Evolutionary conservation across 2,329 filamentous ascomycete genomes (phyloP), one percentile per base, ranked within the genome.

Genomic region (Venturia oleaginea): DNA sequence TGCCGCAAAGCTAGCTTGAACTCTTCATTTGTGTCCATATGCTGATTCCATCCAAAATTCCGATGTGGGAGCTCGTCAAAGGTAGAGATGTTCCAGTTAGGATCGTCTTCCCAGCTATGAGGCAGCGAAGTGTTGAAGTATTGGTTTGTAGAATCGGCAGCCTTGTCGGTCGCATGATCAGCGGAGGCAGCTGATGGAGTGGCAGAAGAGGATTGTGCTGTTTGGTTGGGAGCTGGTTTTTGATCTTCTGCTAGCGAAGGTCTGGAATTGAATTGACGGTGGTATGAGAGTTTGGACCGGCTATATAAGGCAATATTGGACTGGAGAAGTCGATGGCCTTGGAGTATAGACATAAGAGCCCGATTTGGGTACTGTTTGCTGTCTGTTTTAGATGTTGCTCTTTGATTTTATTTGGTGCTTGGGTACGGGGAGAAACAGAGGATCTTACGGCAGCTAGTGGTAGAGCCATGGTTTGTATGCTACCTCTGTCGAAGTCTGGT

Each of bases 21-120:
- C 74, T 97, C 92, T 72, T 91, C 87, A 73, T 97, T 95, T 72
- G 97, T 95, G 66, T 91, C 83, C 81, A 97, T 96, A 77, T 97
- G 90, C 76, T 99, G 94, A 70, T 99, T 99, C 70, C 92, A 87
- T 19, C 94, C 94, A 70, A 97, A 97, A 70, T 90, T 87, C 67
- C 84, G 83, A 68, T 89, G 87, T 2, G 90, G 90, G 27, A 94
- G 81, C 72, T 93, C 83, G 37, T 86, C 86, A 77, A 93, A 93
- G 67, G 85, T 83, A 60, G 85, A 85, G 70, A 92, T 89, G 67
- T 85, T 81, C 66, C 86, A 84, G 68, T 91, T 83, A 17, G 86
- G 84, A 68, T 90, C 85, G 64, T 90, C 86, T 71, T 94, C 90
- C 90, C 90, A 93, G 70, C 87, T 59, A 15, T 62, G 63, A 22